phyloP scores from a whole-genome alignment of 768 basidiomycete species.

The Kwoniella pini region DNA sequence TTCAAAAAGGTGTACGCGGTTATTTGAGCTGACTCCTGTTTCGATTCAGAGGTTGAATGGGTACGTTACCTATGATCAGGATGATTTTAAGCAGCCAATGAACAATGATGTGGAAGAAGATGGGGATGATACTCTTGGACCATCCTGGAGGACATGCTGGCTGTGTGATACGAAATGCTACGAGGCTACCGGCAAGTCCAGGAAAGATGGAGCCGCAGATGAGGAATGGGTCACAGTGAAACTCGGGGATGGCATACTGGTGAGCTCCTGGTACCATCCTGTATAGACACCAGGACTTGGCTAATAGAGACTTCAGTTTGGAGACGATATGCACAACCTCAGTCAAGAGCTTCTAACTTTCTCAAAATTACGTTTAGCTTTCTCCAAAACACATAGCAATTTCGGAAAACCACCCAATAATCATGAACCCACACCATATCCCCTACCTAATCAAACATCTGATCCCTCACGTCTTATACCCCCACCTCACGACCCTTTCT shows the following conservation, averaged over 20 bases:
- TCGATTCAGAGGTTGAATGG: constrained; percentile 21
- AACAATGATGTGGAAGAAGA: background rate
- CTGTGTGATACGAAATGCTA: constrained; percentile 32
- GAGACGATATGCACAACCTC: constrained; percentile 13
- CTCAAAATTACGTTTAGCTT: constrained; percentile 23
- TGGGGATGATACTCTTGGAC: constrained; percentile 4
- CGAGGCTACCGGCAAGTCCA: constrained; percentile 19
- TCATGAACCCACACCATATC: constrained; percentile 14
- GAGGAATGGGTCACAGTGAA: constrained; percentile 35
- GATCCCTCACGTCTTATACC: constrained; percentile 26
- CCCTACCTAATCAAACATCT: constrained; percentile 1
- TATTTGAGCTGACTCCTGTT: background rate
- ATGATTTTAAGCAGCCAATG: constrained; percentile 12
- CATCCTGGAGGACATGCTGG: constrained; percentile 39
- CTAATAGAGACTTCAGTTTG: constrained; percentile 22
- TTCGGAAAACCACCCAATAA: constrained; percentile 44
- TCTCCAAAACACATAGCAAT: constrained; percentile 18
- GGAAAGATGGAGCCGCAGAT: constrained; percentile 15
- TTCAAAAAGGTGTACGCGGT: background rate
- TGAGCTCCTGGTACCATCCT: constrained; percentile 13
- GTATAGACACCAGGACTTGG: background rate
- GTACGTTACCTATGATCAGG: constrained; percentile 30
- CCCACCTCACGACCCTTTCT: constrained; percentile 51
- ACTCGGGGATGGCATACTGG: constrained; percentile 27
- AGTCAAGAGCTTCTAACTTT: constrained; percentile 22